Evolutionary conservation across 1,139 yeast genomes (phyloP).

Genomic region (Protomyces macrosporus): DNA sequence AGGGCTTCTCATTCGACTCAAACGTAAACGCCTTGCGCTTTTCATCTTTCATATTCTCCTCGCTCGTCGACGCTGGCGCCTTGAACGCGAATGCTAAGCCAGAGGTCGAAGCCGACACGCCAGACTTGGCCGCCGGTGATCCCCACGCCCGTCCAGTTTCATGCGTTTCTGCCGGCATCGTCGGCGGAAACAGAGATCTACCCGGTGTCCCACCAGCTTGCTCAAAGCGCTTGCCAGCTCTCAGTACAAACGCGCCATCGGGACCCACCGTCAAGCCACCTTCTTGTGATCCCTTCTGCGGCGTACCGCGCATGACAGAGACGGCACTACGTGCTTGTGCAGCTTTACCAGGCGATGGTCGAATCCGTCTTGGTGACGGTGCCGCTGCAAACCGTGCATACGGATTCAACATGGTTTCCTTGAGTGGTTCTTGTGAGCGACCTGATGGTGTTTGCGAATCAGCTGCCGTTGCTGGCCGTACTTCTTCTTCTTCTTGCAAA

Average conservation of each 20-base stretch:
- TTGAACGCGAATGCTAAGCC: not conserved
- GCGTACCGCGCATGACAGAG: slow-evolving; percentile 9
- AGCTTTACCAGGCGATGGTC: not conserved
- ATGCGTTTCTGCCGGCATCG: not conserved
- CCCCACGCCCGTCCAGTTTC: not conserved
- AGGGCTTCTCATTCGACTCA: not conserved
- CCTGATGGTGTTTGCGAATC: not conserved
- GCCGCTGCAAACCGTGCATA: slow-evolving; percentile 9
- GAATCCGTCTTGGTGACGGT: slow-evolving; percentile 1
- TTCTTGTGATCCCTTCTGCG: not conserved
- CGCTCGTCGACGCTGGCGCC: not conserved
- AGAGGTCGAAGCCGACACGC: not conserved
- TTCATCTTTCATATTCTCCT: not conserved
- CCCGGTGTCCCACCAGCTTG: not conserved
- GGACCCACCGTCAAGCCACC: not conserved
- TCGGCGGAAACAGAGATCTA: not conserved
- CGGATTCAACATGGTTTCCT: slow-evolving; percentile 15
- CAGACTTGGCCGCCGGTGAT: not conserved
- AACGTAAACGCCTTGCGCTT: not conserved
- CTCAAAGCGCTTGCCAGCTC: not conserved
- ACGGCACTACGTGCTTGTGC: slow-evolving; percentile 1
- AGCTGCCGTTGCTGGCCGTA: not conserved
- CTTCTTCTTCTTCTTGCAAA: not conserved
- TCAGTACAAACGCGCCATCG: not conserved
- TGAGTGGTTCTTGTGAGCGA: not conserved